Percentiles rank a stretch among this genome's conserved stretches.
These are phyloP conservation scores for Cyberlindnera meyerae DNA, from an alignment of 805 yeast genomes.

Conservation along the genomic window DNA sequence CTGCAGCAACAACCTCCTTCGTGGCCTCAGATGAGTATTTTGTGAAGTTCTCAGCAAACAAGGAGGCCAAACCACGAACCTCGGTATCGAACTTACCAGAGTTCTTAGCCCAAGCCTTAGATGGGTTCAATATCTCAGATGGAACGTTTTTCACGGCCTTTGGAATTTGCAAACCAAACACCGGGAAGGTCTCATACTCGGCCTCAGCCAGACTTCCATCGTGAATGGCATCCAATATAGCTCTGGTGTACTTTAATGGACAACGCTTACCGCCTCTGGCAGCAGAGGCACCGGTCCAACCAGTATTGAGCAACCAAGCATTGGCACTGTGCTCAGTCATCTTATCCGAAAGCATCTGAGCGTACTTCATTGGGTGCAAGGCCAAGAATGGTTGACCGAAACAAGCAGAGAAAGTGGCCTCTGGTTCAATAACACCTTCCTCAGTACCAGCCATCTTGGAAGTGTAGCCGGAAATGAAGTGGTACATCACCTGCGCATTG, in stretches of 20 bases:
- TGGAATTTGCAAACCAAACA: constrained; percentile 86
- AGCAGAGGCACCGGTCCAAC: constrained; percentile 96
- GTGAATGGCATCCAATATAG: constrained; percentile 91
- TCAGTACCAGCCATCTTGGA: constrained; percentile 99
- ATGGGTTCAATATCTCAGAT: constrained; percentile 77
- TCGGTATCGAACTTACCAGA: constrained; percentile 46
- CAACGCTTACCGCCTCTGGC: constrained; percentile 95
- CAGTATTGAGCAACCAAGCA: constrained; percentile 97
- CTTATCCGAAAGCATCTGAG: constrained; percentile 92
- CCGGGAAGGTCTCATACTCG: constrained; percentile 79
- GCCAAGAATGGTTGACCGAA: constrained; percentile 99
- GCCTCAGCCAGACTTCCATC: constrained; percentile 79
- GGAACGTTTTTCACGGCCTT: constrained; percentile 75
- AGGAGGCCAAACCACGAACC: constrained; percentile 61
- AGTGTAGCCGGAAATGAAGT: constrained; percentile 96
- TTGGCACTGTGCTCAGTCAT: constrained; percentile 81
- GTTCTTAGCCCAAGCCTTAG: constrained; percentile 71
- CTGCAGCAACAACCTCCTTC: constrained; percentile 85
- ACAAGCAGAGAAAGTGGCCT: constrained; percentile 97
- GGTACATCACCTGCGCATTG: constrained; percentile 97
- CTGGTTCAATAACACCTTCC: constrained; percentile 97
- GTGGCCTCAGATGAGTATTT: constrained; percentile 82
- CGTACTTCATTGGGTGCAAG: constrained; percentile 96
- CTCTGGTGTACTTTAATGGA: constrained; percentile 95
- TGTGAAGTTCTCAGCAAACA: constrained; percentile 82